These are phyloP conservation scores for Rubus parviflorus DNA, from an alignment of 306 rosid genomes.

Conservation along the genomic window DNA sequence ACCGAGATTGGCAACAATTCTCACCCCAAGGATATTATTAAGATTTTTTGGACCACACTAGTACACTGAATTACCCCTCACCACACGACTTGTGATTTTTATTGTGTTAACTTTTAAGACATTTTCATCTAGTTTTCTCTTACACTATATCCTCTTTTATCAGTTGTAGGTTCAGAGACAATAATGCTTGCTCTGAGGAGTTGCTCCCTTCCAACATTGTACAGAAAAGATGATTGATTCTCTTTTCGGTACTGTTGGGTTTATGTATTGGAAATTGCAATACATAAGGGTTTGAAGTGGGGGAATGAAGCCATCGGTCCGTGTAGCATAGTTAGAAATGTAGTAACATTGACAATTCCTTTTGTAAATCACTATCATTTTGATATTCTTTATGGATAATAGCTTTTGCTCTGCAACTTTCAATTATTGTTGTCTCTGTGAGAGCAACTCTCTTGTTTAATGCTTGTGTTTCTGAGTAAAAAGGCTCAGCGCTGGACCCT, in stretches of 20 bases:
- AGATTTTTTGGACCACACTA: not conserved
- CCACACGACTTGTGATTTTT: not conserved
- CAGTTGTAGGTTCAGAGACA: not conserved
- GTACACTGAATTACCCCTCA: not conserved
- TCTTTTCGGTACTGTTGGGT: conserved; percentile 18
- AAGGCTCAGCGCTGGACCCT: not conserved
- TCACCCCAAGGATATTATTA: not conserved
- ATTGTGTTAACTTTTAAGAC: not conserved
- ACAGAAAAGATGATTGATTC: not conserved
- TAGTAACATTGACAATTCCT: not conserved
- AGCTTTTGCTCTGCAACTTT: not conserved
- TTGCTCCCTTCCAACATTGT: conserved; percentile 2
- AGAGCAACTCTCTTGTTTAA: not conserved
- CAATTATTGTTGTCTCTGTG: not conserved
- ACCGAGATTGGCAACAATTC: not conserved
- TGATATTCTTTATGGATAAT: not conserved
- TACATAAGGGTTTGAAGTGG: conserved; percentile 14
- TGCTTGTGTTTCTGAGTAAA: not conserved
- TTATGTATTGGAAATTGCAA: conserved; percentile 21
- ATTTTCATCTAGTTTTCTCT: not conserved
- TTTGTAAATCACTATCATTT: not conserved
- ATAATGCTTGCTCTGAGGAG: conserved; percentile 9
- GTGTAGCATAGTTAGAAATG: conserved; percentile 6
- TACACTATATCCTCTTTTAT: not conserved
- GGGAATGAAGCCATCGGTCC: conserved; percentile 30